Evolutionary conservation across 495 filamentous ascomycete species (phyloP), one percentile per base, ranked within the genome.

Genomic region (Hypoxylon lenormandii): DNA sequence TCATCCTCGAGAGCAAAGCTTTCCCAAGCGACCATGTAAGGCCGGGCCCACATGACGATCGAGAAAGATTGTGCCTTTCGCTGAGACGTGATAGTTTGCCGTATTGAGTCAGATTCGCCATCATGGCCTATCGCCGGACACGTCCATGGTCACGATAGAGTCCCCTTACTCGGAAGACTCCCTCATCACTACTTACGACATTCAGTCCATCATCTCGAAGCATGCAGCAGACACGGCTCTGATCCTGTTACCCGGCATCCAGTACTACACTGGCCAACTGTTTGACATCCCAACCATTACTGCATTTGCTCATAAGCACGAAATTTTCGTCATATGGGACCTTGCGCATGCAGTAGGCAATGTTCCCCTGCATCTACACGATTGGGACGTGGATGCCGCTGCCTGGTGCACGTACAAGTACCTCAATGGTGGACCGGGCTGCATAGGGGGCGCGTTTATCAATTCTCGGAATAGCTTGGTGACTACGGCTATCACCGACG

Each of bases 321-420:
- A 87, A 36, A 91, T 98, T 57, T 80, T 90, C 33, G 87, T 97
- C 37, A 91, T 94, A 56, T 98, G 93, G 93, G 95, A 98, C 76
- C 90, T 97, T 60, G 95, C 95, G 3, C 95, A 98, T 79, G 95
- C 94, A 8, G 92, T 88, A 5, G 95, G 96, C 28, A 98, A 98
- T 77, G 92, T 97, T 4, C 86, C 89, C 10, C 80, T 97, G 12
- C 78, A 82, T 19, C 85, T 98, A 21, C 92, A 97, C 76, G 90
- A 92, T 72, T 98, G 96, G 96, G 86, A 93, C 55, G 94, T 97
- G 23, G 95, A 98, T 77, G 96, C 96, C 60, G 93, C 95, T 3
- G 91, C 84, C n/a, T 98, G 95, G 95, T 98, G 95, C 78, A 91
- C 85, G 50, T 98, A 98, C 82, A 98, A 98, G 79, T 98, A 98